These are phyloP conservation scores for Saksenaea vasiformis DNA, from an alignment of 371 early-diverging fungal genomes.

Conservation along the genomic window DNA sequence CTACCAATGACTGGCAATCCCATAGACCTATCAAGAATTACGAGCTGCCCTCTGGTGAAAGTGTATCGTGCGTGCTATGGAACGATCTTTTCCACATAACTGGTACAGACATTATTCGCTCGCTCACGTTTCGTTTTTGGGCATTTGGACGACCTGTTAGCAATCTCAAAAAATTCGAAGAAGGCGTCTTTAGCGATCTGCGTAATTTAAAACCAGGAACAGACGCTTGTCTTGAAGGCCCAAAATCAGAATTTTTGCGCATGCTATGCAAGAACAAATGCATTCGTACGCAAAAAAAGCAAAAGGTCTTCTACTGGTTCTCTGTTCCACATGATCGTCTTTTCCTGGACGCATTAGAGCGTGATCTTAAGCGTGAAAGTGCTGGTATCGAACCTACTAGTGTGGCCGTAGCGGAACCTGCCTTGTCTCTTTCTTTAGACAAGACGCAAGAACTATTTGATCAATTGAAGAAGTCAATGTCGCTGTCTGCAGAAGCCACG, in stretches of 20 bases:
- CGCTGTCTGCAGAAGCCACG: conserved; percentile 36
- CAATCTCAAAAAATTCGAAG: conserved; percentile 86
- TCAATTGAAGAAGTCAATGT: conserved; percentile 36
- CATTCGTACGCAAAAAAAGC: conserved; percentile 89
- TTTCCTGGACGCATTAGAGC: conserved; percentile 85
- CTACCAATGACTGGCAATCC: conserved; percentile 56
- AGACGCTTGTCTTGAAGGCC: conserved; percentile 81
- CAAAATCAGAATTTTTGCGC: conserved; percentile 76
- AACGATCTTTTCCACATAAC: conserved; percentile 63
- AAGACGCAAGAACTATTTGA: conserved; percentile 48
- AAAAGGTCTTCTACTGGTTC: conserved; percentile 89
- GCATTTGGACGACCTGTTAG: conserved; percentile 64
- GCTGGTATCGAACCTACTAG: conserved; percentile 70
- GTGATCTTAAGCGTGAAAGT: conserved; percentile 89
- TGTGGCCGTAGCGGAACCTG: conserved; percentile 38
- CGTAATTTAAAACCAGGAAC: conserved; percentile 84
- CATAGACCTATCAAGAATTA: conserved; percentile 31
- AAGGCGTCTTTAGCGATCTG: conserved; percentile 84
- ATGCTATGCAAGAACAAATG: conserved; percentile 81
- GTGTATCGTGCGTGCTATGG: conserved; percentile 79
- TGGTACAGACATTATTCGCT: conserved; percentile 87
- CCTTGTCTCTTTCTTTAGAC: conserved; percentile 34
- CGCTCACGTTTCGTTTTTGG: conserved; percentile 73
- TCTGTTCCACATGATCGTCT: conserved; percentile 82
- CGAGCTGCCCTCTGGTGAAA: conserved; percentile 76